Base-by-base conservation (phyloP, 129 eudicot species). In the Flaveria trinervia region DNA sequence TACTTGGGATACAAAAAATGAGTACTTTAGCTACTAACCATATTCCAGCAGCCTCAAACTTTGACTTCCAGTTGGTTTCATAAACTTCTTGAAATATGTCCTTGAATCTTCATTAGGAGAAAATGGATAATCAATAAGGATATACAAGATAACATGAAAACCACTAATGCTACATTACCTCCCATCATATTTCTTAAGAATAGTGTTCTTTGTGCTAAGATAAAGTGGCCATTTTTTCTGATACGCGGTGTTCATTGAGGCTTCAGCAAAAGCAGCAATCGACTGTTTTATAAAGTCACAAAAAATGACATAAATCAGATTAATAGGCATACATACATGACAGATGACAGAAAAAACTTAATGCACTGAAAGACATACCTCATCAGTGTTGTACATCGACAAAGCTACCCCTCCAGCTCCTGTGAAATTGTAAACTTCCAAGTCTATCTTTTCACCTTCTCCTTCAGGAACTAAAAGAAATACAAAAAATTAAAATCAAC, bases 341-440 rank as follows among this genome's bases (percentile, higher is more conserved):
- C 69, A 56, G 46, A 3, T 52, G 33, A 45, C 46, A 9, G 12
- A 70, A 25, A 61, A 10, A 48, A n/a, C n/a, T 16, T 48, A 22
- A 28, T 33, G 49, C 60, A 20, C 12, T 41, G n/a, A 71, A 30
- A 77, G 48, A 68, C 10, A 49, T 70, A 89, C 98, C 97, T 94
- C 97, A 43, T 94, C 97, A 41, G 98, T 94, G 90, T 91, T 94
- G 89, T 94, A 94, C 98, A 94, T 94, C 33, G 98, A 71, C 87
- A 89, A 76, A 79, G 96, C 96, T 64, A 94, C 98, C 54, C 98
- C 96, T 75, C 98, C 98, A 65, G 84, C 83, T 28, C 97, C 98
- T 18, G 91, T 85, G 84, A 94, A 94, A 66, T 89, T 80, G 84
- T 44, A 94, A 79, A 91, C 98, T 76, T 94, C 98, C 51, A 85